Evolutionary conservation across 2,329 filamentous ascomycete genomes (phyloP), one percentile per base, ranked within the genome.

Genomic region (Lomentospora prolificans): DNA sequence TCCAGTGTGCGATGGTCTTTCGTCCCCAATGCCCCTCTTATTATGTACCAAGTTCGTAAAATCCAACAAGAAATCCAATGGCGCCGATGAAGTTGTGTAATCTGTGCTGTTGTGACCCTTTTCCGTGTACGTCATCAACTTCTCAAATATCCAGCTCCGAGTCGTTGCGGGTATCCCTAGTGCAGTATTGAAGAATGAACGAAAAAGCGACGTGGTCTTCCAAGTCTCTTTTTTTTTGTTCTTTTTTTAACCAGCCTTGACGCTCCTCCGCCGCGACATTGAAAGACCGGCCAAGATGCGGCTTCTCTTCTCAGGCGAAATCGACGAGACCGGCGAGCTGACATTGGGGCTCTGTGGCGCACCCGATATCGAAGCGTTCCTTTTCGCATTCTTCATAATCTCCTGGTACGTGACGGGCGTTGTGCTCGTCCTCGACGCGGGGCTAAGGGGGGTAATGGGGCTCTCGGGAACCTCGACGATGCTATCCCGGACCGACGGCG

Each of bases 391-490:
- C 60, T 63, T 67, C 46, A 78, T 65, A 52, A 78, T 74, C 44
- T 79, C 75, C 50, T 74, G 72, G 64, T 78, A 78, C 5, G 70
- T 76, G 28, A 71, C 62, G n/a, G 75, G 66, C 27, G 59, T 60
- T 31, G 64, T 59, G 44, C 63, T 60, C 58, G 66, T 58, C 39
- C 41, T 54, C 24, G 41, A 4, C 3, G 24, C 24, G 6, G 52
- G 52, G 9, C 14, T 27, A 22, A 44, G 17, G 9, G 51, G 36
- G 3, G 25, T 31, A 17, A 28, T 3, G 17, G 39, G 25, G 14
- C n/a, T 33, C 24, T 44, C 41, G 39, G 41, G 9, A 14, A n/a
- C 58, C 56, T 57, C 59, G 50, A 7, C 50, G 60, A 48, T 50
- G 58, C 46, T 36, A 62, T 64, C 58, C 65, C 69, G 68, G 50